phyloP scores from a whole-genome alignment of 2,329 filamentous ascomycete genomes.

The Thermoascus crustaceus region DNA sequence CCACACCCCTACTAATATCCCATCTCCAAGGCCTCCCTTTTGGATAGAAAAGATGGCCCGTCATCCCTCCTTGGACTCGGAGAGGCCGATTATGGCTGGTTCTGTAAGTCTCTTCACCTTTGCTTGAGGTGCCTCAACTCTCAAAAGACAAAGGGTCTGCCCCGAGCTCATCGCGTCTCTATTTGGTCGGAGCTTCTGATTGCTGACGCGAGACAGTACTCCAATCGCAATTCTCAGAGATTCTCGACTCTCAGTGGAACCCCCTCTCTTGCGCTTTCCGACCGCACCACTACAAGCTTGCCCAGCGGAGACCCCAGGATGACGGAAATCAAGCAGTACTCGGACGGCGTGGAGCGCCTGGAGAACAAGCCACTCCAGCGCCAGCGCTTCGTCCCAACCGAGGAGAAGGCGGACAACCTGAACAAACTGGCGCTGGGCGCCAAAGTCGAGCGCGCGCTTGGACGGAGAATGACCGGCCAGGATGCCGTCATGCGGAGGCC shows the following conservation, averaged over 20 bases:
- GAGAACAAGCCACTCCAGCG: slow-evolving; percentile 78
- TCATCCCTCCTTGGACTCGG: slow-evolving; percentile 44
- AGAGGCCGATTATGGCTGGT: slow-evolving; percentile 48
- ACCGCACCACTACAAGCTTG: slow-evolving; percentile 34
- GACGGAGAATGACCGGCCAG: slow-evolving; percentile 76
- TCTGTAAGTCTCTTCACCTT: slow-evolving; percentile 33
- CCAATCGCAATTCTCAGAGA: slow-evolving; percentile 45
- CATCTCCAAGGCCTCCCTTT: neutral
- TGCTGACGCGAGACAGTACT: slow-evolving; percentile 12
- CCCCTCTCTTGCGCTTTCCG: slow-evolving; percentile 39
- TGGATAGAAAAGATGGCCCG: slow-evolving; percentile 23
- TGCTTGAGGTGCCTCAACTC: slow-evolving; percentile 2
- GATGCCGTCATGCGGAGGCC: slow-evolving; percentile 72
- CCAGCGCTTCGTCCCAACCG: slow-evolving; percentile 71
- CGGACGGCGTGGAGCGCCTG: slow-evolving; percentile 73
- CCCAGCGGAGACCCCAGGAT: slow-evolving; percentile 44
- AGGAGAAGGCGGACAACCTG: slow-evolving; percentile 73
- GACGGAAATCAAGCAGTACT: slow-evolving; percentile 65
- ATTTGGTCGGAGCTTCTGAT: slow-evolving; percentile 2
- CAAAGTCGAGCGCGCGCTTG: slow-evolving; percentile 81
- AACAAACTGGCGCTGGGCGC: slow-evolving; percentile 81
- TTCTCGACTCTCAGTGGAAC: slow-evolving; percentile 46
- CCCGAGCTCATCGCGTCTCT: slow-evolving; percentile 3
- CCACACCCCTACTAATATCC: slow-evolving; percentile 1
- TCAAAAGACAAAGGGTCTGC: neutral